phyloP scores from a whole-genome alignment of 2,329 filamentous ascomycete genomes.

The Tolypocladium paradoxum region DNA sequence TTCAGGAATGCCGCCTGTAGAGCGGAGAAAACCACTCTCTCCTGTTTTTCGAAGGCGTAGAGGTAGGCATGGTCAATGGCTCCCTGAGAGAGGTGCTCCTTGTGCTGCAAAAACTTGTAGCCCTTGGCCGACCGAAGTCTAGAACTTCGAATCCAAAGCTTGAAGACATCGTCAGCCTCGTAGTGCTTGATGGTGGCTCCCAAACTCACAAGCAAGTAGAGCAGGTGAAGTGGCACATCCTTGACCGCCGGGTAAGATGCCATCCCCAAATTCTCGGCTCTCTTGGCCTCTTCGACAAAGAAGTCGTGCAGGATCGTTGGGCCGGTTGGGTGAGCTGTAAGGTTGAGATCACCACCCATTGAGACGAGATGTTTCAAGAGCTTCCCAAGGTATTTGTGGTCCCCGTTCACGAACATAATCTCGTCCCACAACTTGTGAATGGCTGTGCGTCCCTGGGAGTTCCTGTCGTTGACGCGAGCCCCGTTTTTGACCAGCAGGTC shows the following conservation, averaged over 20 bases:
- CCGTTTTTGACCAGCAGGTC: background rate
- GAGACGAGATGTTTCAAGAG: background rate
- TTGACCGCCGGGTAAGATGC: background rate
- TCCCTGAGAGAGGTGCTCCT: background rate
- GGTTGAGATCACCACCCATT: background rate
- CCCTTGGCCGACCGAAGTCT: background rate
- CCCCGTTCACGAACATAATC: background rate
- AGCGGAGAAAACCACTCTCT: background rate
- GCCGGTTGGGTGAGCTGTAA: background rate
- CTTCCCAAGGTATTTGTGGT: background rate
- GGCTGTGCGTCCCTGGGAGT: background rate
- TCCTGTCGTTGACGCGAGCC: background rate
- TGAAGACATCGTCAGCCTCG: slow-evolving; percentile 1
- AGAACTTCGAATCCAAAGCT: background rate
- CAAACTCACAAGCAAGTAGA: background rate
- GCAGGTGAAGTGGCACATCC: background rate
- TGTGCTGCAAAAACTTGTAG: background rate
- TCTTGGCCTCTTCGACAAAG: background rate
- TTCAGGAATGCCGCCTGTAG: background rate
- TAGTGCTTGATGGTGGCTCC: background rate
- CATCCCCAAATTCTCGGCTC: no score
- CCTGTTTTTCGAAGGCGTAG: background rate
- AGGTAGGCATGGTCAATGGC: background rate
- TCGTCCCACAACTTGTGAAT: background rate
- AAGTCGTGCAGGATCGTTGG: background rate